Base-by-base conservation (phyloP, 2,329 filamentous ascomycete genomes). In the Fusarium proliferatum region DNA sequence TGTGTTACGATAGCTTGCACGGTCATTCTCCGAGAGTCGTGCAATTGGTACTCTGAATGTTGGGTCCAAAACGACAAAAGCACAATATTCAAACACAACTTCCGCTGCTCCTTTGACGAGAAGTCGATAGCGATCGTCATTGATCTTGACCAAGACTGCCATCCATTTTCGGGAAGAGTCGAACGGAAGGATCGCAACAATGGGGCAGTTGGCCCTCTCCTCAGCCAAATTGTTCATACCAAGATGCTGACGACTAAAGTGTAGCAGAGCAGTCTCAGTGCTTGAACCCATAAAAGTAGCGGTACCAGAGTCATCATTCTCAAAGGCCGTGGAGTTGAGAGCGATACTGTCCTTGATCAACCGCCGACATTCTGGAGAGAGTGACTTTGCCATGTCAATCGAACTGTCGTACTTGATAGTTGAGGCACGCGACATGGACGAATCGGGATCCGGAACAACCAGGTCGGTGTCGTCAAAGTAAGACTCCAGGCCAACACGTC, bases 51-150 rank as follows among this genome's bases (percentile, higher is more conserved):
- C 64, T 12, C 78, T 78, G 9, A 76, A 79, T 0, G 77, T 83
- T 0, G 90, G 84, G 34, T 90, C 88, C 55, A 80, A 72, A 6
- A 87, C 72, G n/a, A 83, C 77, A 28, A 78, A 81, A 15, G 81
- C 82, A 62, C 85, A 86, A 45, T 85, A 84, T 17, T 82, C 81
- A 6, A 89, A 81, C 3, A 89, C 82, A 42, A 89, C 87, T 71
- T 90, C 88, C 0, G 88, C 88, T 6, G 88, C 88, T 26, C 88
- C 88, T 75, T 90, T 90, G 67, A 89, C 85, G 28, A 88, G 82
- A 3, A 89, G 81, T 17, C 88, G 84, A 69, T 87, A 88, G 36
- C 77, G 81, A 6, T 84, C 85, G 60, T 83, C 78, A 1, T 82
- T 76, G 3, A 88, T 81, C 74, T 84, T 86, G 51, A 88, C 79